phyloP scores from a whole-genome alignment of 1,139 yeast species.

The Blastobotrys apis region DNA sequence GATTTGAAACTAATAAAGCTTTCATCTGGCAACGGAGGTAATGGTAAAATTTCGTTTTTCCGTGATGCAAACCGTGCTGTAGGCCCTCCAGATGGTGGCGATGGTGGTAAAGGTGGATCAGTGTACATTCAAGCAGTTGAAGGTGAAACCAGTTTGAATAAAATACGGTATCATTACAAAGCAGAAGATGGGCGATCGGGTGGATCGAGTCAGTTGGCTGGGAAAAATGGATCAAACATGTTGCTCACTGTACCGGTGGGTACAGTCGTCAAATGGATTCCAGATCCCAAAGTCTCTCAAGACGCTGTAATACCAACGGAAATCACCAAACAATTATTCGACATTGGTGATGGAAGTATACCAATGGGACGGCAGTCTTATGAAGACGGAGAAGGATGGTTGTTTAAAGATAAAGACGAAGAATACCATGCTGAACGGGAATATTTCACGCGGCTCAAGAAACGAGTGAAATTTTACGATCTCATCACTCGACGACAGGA shows the following conservation, averaged over 20 bases:
- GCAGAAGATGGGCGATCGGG: conserved; percentile 76
- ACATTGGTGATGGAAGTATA: conserved; percentile 20
- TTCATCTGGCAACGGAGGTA: conserved; percentile 83
- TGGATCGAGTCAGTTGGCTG: conserved; percentile 72
- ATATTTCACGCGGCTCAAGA: conserved; percentile 60
- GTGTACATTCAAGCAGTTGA: conserved; percentile 76
- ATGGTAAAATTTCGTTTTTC: conserved; percentile 80
- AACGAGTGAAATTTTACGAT: conserved; percentile 63
- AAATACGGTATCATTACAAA: conserved; percentile 58
- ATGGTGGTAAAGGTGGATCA: conserved; percentile 92
- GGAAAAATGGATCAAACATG: conserved; percentile 73
- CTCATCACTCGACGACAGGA: conserved; percentile 58
- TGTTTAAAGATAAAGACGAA: conserved; percentile 65
- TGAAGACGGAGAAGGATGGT: conserved; percentile 79
- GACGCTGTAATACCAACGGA: conserved; percentile 6
- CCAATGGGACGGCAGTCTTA: conserved; percentile 57
- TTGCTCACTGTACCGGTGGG: conserved; percentile 88
- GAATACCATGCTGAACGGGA: conserved; percentile 60
- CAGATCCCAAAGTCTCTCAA: conserved; percentile 51
- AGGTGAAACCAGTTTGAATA: conserved; percentile 59
- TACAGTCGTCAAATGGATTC: conserved; percentile 80
- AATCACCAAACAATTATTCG: conserved; percentile 13
- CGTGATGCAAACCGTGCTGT: conserved; percentile 77
- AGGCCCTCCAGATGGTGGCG: conserved; percentile 99
- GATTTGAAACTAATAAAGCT: conserved; percentile 67